Evolutionary conservation across 2,329 filamentous ascomycete species (phyloP).

Genomic region (Teratosphaeriaceae sp.): DNA sequence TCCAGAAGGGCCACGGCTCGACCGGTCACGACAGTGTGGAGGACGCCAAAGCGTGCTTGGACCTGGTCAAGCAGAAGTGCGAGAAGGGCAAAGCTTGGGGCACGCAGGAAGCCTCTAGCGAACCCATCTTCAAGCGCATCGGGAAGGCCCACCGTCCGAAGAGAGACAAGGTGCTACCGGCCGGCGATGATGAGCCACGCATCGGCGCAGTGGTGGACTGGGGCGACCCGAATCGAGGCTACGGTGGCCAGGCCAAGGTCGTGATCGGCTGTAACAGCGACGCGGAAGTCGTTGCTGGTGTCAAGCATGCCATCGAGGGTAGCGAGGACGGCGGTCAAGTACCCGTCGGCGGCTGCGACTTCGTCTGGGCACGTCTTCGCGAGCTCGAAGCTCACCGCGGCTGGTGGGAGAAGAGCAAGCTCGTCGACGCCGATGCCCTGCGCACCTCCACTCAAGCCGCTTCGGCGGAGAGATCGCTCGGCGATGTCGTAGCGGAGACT

Average conservation of each 20-base stretch:
- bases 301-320: constrained; percentile 47
- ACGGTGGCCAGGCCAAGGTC: constrained; percentile 50
- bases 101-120: constrained; percentile 66
- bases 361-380: constrained; percentile 56
- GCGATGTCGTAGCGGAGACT: constrained; percentile 43
- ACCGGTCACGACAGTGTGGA: constrained; percentile 87
- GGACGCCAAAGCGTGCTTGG: constrained; percentile 83
- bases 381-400: constrained; percentile 55
- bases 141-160: constrained; percentile 37
- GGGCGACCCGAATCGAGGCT: constrained; percentile 65
- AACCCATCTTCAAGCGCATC: constrained; percentile 85
- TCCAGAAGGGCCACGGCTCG: constrained; percentile 68
- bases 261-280: constrained; percentile 53
- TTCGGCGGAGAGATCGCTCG: constrained; percentile 28
- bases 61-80: constrained; percentile 92
- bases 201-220: constrained; percentile 79
- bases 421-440: constrained; percentile 32
- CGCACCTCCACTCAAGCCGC: constrained; percentile 16
- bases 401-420: constrained; percentile 51
- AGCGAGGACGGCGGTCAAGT: constrained; percentile 38
- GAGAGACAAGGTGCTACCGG: constrained; percentile 32
- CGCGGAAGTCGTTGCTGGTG: constrained; percentile 49
- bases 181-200: constrained; percentile 41
- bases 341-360: constrained; percentile 50
- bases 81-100: constrained; percentile 88